Conservation (phyloP, 2,329 filamentous ascomycete species). For the Penicillium sp. region DNA sequence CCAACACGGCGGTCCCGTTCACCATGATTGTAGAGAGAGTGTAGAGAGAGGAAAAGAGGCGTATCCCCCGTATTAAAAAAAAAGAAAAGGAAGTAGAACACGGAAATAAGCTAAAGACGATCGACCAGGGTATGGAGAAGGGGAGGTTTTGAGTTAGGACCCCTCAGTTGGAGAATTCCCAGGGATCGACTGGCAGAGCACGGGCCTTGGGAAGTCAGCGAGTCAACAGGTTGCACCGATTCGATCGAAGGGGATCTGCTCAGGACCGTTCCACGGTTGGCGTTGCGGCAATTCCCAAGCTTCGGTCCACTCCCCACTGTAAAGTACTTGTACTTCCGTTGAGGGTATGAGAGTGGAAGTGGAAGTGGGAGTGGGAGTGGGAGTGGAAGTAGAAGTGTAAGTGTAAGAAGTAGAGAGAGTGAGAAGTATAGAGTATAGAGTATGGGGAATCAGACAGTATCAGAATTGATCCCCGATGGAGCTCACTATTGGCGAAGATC, state of each 20-base stretch:
- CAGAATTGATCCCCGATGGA: too few relatives aligned
- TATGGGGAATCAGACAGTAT: not conserved
- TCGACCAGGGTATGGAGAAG: slow-evolving; percentile 33
- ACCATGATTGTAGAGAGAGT: slow-evolving; percentile 34
- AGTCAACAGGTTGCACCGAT: slow-evolving; percentile 28
- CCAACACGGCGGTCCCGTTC: slow-evolving; percentile 52
- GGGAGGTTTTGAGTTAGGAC: slow-evolving; percentile 27
- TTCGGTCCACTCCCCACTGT: slow-evolving; percentile 7
- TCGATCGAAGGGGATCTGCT: slow-evolving; percentile 31
- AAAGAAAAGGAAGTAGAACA: slow-evolving; percentile 20
- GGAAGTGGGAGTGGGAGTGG: too few relatives aligned
- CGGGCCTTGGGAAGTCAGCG: slow-evolving; percentile 23
- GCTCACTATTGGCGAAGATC: not conserved
- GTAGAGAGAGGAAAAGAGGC: slow-evolving; percentile 8
- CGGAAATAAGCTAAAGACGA: slow-evolving; percentile 25
- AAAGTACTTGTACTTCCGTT: too few relatives aligned
- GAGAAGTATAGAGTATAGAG: not conserved
- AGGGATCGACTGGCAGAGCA: slow-evolving; percentile 25
- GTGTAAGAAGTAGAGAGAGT: too few relatives aligned
- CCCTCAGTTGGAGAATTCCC: slow-evolving; percentile 21
- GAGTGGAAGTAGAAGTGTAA: too few relatives aligned
- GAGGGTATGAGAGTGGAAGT: too few relatives aligned
- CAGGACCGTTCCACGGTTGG: slow-evolving; percentile 25
- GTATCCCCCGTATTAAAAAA: slow-evolving; percentile 3
- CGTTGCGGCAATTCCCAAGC: slow-evolving; percentile 33